These are phyloP conservation scores for Rubia peregrina DNA, from an alignment of 305 asterid species.

Conservation along the genomic window DNA sequence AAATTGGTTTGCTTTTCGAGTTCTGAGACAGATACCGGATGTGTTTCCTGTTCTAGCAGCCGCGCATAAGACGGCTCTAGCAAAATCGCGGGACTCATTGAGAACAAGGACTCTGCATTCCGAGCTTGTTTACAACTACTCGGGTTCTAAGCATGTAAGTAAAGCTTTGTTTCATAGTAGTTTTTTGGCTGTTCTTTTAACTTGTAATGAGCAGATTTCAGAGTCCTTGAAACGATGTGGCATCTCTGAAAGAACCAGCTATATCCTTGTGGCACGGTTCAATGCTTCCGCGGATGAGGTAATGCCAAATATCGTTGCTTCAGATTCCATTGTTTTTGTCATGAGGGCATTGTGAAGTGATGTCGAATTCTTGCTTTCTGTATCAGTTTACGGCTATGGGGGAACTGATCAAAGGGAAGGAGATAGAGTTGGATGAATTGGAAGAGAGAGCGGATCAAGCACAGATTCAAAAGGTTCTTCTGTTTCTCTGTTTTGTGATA, in stretches of 20 bases:
- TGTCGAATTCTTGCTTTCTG: slow-evolving; percentile 9
- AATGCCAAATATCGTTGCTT: slow-evolving; percentile 10
- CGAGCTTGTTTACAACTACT: slow-evolving; percentile 87
- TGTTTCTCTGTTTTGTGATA: slow-evolving; percentile 4
- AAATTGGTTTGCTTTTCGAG: neutral
- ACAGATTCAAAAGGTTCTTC: slow-evolving; percentile 70
- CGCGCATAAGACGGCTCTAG: slow-evolving; percentile 59
- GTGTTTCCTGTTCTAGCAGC: slow-evolving; percentile 87
- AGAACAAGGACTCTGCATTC: slow-evolving; percentile 79
- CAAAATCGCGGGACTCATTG: slow-evolving; percentile 61
- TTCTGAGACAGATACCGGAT: slow-evolving; percentile 55
- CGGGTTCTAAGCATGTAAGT: slow-evolving; percentile 86
- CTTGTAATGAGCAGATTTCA: slow-evolving; percentile 44
- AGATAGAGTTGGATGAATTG: slow-evolving; percentile 68
- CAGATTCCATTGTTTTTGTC: neutral
- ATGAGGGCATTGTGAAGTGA: neutral
- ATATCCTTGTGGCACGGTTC: slow-evolving; percentile 77
- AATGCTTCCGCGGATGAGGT: slow-evolving; percentile 77
- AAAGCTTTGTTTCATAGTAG: neutral
- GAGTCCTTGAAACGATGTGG: slow-evolving; percentile 89
- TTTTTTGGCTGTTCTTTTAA: slow-evolving; percentile 13
- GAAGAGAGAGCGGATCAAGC: slow-evolving; percentile 57
- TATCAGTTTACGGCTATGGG: slow-evolving; percentile 44
- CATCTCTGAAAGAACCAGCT: slow-evolving; percentile 66
- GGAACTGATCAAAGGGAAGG: slow-evolving; percentile 59